phyloP scores from a whole-genome alignment of 306 rosid genomes.

The Lathyrus aphaca region DNA sequence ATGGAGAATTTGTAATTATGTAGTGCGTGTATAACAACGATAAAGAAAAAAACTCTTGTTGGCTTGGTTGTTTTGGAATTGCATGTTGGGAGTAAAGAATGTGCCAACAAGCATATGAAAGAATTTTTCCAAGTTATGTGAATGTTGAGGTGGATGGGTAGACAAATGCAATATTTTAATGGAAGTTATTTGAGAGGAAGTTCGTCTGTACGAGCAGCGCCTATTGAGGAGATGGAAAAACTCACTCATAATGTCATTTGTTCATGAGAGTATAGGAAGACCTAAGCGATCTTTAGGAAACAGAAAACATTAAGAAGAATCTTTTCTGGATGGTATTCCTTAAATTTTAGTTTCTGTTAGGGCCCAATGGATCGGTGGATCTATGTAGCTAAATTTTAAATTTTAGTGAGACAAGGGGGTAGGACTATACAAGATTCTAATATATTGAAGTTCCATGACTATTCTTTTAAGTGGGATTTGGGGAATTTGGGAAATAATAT shows the following conservation, averaged over 20 bases:
- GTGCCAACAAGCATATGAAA: background rate
- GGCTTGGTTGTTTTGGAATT: background rate
- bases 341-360: conserved; percentile 4
- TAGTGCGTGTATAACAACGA: background rate
- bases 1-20: background rate
- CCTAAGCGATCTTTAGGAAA: background rate
- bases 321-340: background rate
- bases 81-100: conserved; percentile 1
- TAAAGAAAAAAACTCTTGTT: conserved; percentile 4
- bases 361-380: background rate
- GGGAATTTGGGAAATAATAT: background rate
- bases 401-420: conserved; percentile 1
- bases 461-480: background rate
- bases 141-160: background rate
- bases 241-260: background rate
- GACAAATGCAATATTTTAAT: background rate
- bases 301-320: background rate
- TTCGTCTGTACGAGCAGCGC: background rate
- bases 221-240: background rate
- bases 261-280: background rate
- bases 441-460: background rate
- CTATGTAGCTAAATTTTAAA: background rate
- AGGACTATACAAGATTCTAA: conserved; percentile 7
- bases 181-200: background rate
- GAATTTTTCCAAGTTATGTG: background rate